Base-by-base conservation (phyloP, 805 yeast genomes). In the Babjeviella inositovora region DNA sequence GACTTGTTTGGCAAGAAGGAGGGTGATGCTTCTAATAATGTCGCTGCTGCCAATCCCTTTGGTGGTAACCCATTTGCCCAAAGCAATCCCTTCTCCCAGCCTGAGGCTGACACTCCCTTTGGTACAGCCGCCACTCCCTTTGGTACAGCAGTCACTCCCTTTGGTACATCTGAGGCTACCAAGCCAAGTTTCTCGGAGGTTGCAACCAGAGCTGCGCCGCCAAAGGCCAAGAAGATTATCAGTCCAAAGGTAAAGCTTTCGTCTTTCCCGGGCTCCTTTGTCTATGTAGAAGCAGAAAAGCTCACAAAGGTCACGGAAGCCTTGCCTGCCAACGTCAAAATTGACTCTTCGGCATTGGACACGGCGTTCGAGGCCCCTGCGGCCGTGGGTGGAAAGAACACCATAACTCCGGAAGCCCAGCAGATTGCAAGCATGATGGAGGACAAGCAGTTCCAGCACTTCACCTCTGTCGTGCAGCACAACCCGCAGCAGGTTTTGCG, bases 401-500 rank as follows among this genome's bases (percentile, higher is more conserved):
- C 19, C 26, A 36, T 17, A 52, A 25, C 45, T 26, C 57, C 62
- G 13, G 59, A 65, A 22, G 45, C 58, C 1, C 66, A 61, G 27
- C 57, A 57, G 20, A 45, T 70, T 10, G 52, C 69, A 2, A 59
- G 56, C 24, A 54, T 70, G 48, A 47, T 76, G 25, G 77, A 79
- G 30, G 95, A 85, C 41, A 68, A 67, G 27, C 65, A 64, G 5
- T 90, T 90, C 46, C 81, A 79, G 39, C 64, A 70, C 29, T 90
- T 90, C 44, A 64, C 80, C 14, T 73, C 68, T 25, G 55, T 69
- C 2, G 75, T 80, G 8, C 74, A 75, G 8, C 76, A 75, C 38
- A 90, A 90, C 39, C 85, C 96, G 3, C 57, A 61, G 3, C 98
- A 90, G 49, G 80, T 90, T 3, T 53, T 90, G 17, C 62, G 98